Evolutionary conservation across 805 yeast genomes (phyloP).

Genomic region (Zygosaccharomyces kombuchaensis): DNA sequence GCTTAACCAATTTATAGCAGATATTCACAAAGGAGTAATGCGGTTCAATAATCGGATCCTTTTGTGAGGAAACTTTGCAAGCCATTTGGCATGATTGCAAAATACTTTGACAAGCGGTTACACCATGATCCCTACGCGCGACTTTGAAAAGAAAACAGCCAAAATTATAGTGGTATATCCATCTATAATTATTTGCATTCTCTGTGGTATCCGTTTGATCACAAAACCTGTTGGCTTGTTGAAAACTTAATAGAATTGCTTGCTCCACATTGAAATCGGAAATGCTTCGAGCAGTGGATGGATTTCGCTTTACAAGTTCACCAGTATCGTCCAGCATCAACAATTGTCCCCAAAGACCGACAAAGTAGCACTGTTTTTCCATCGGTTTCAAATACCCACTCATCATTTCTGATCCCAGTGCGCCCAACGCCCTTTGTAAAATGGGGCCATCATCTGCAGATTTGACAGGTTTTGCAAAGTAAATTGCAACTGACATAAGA

Average conservation of each 20-base stretch:
- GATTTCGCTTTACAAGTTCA: conserved; percentile 13
- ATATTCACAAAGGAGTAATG: conserved; percentile 61
- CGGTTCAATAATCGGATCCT: conserved; percentile 70
- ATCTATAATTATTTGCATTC: conserved; percentile 36
- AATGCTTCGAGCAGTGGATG: conserved; percentile 14
- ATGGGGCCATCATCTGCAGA: conserved; percentile 18
- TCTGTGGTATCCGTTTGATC: conserved; percentile 25
- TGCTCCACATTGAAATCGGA: conserved; percentile 31
- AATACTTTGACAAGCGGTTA: conserved; percentile 32
- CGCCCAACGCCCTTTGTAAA: conserved; percentile 19
- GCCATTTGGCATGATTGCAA: conserved; percentile 45
- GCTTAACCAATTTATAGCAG: conserved; percentile 51
- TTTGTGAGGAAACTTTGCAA: conserved; percentile 30
- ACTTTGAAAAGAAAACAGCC: conserved; percentile 58
- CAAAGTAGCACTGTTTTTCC: conserved; percentile 53
- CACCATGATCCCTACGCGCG: conserved; percentile 21
- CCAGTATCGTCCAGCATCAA: conserved; percentile 20
- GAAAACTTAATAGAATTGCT: conserved; percentile 26
- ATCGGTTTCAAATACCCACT: conserved; percentile 59
- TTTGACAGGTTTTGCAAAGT: neutral
- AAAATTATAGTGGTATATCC: conserved; percentile 57
- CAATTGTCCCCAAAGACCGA: conserved; percentile 16
- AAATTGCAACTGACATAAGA: conserved; percentile 50
- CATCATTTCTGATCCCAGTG: conserved; percentile 35
- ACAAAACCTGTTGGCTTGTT: conserved; percentile 21